Evolutionary conservation across 164 flowering plant species (phyloP).

Genomic region (Piper longum): DNA sequence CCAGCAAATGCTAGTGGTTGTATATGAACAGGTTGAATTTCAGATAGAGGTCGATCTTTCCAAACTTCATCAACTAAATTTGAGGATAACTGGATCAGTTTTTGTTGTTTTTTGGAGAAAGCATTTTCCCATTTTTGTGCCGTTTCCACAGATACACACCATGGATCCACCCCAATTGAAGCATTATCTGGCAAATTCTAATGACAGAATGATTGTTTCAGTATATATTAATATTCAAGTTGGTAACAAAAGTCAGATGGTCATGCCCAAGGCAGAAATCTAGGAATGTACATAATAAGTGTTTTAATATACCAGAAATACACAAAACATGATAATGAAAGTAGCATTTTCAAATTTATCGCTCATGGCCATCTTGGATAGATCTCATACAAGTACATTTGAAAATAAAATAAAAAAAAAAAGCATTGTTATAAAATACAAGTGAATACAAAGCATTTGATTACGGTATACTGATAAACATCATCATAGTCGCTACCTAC

Average conservation of each 20-base stretch:
- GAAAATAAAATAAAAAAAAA: no score
- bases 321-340: background rate
- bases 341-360: no score
- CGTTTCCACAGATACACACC: conserved; percentile 86
- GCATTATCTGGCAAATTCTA: conserved; percentile 68
- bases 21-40: conserved; percentile 45
- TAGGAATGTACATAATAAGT: background rate
- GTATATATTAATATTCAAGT: no score
- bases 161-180: conserved; percentile 67
- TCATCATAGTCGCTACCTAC: no score
- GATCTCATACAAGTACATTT: background rate
- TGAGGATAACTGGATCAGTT: conserved; percentile 42
- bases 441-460: no score
- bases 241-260: background rate
- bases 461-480: no score
- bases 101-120: conserved; percentile 52
- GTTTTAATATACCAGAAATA: background rate
- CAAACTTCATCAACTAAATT: conserved; percentile 91
- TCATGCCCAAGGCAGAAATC: background rate
- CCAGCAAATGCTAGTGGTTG: conserved; percentile 82
- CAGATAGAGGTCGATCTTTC: conserved; percentile 54
- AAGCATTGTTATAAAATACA: no score
- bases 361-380: background rate
- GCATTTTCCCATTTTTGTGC: conserved; percentile 77
- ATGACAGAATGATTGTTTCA: background rate